These are phyloP conservation scores for Dalbergia cochinchinensis DNA, from an alignment of 306 rosid species.

Conservation along the genomic window DNA sequence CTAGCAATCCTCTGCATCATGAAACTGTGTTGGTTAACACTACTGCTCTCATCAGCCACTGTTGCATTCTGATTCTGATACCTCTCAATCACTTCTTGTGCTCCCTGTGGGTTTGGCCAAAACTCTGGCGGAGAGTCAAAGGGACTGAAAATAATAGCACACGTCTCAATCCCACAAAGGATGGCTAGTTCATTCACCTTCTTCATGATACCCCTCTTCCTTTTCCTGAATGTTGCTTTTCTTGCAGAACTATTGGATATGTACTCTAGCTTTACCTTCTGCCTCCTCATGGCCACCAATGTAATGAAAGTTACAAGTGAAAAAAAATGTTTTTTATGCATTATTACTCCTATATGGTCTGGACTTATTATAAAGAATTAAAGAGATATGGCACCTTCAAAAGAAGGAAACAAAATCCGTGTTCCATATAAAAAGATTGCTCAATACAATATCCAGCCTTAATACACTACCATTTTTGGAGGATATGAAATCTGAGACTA, in stretches of 20 bases:
- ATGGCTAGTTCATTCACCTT: constrained; percentile 64
- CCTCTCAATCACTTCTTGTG: constrained; percentile 23
- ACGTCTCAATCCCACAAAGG: constrained; percentile 67
- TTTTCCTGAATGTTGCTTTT: constrained; percentile 68
- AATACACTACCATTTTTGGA: not conserved
- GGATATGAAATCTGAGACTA: not conserved
- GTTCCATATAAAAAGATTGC: not conserved
- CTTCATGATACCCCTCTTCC: constrained; percentile 72
- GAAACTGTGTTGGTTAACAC: constrained; percentile 48
- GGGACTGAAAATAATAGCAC: constrained; percentile 63
- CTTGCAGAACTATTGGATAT: constrained; percentile 53
- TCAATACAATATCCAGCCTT: not conserved
- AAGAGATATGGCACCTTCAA: not conserved
- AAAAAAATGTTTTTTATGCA: too few relatives aligned
- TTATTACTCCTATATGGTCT: not conserved
- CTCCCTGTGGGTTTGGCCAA: constrained; percentile 56
- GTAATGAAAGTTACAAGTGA: too few relatives aligned
- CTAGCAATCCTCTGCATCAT: constrained; percentile 40
- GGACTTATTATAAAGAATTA: constrained; percentile 30
- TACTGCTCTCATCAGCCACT: constrained; percentile 31
- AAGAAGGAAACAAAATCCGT: not conserved
- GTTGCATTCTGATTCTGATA: constrained; percentile 1
- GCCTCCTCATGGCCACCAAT: not conserved
- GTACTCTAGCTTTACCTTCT: constrained; percentile 62
- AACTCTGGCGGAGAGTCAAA: constrained; percentile 56